Evolutionary conservation across 2,329 filamentous ascomycete species (phyloP).

Genomic region (Pseudogymnoascus sp.): DNA sequence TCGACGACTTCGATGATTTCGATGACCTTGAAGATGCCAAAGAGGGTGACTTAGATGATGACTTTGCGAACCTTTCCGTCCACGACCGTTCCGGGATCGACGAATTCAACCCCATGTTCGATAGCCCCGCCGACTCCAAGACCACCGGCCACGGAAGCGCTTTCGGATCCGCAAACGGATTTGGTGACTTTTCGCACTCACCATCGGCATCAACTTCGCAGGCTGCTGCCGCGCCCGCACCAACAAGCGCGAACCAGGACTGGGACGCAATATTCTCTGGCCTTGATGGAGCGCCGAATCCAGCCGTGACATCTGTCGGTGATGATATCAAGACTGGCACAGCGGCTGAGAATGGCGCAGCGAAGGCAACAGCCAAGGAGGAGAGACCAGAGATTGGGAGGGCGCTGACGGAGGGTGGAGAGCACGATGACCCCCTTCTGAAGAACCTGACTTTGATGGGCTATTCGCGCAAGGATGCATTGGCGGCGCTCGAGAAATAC

Average conservation of each 20-base stretch:
- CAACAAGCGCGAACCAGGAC: conserved; percentile 52
- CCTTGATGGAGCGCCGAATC: conserved; percentile 46
- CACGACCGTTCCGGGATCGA: conserved; percentile 55
- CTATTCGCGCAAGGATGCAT: conserved; percentile 63
- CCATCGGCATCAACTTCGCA: conserved; percentile 32
- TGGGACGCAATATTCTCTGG: conserved; percentile 94
- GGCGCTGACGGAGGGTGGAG: conserved; percentile 63
- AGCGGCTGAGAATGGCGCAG: conserved; percentile 13
- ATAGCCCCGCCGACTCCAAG: conserved; percentile 42
- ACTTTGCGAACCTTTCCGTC: conserved; percentile 64
- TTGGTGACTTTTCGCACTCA: conserved; percentile 42
- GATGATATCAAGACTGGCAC: conserved; percentile 13
- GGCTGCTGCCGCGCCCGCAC: conserved; percentile 27
- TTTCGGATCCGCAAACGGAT: conserved; percentile 22
- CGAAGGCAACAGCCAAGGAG: conserved; percentile 12
- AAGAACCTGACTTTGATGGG: conserved; percentile 89
- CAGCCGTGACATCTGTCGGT: conserved; percentile 18
- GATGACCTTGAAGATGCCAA: conserved; percentile 78
- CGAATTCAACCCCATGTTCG: conserved; percentile 76
- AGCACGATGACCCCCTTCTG: conserved; percentile 84
- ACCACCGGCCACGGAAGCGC: conserved; percentile 20
- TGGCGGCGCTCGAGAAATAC: conserved; percentile 81
- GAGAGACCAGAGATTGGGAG: conserved; percentile 47
- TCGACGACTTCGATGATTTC: conserved; percentile 72
- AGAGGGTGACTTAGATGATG: conserved; percentile 69